Base-by-base conservation (phyloP, 345 rosid genomes). In the Lepidium aucheri region DNA sequence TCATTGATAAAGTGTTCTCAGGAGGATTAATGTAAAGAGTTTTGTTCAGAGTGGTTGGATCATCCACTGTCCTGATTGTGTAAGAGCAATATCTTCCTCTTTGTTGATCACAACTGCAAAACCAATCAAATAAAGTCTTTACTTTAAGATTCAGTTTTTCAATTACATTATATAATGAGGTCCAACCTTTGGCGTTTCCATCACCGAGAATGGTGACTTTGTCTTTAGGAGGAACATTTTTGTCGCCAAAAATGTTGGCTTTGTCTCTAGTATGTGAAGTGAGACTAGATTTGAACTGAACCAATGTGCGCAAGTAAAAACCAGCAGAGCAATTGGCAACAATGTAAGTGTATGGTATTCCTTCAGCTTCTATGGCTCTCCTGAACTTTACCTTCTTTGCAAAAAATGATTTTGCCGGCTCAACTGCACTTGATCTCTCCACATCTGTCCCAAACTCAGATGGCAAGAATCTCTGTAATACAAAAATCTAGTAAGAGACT, bases 381-480 rank as follows among this genome's bases (percentile, higher is more conserved):
- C 92, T 82, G 26, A 86, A 69, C 30, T 70, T 63, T 18, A 64
- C 81, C 75, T 86, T 86, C 22, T 9, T n/a, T 2, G 17, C 68
- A 39, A 80, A 84, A 18, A 72, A 54, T 8, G 80, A 50, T 77
- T 65, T 82, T 4, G 79, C 85, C 9, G 85, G 85, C 76, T 82
- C 92, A 20, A 81, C 84, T 3, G 85, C 84, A 24, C 76, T 56
- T 16, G 59, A 65, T 11, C 72, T 65, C 74, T 86, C 92, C 34
- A 73, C 81, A 38, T 86, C 89, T 9, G 44, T 74, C 17, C 91
- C 88, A 61, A 84, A 86, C 68, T 86, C 91, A 1, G 91, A 86
- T 15, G 88, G 86, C 8, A 82, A 77, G 70, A 84, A 86, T 53
- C 89, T 82, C 87, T 86, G 42, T 18, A 45, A 14, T n/a, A n/a